Percentiles rank a stretch among this genome's conserved stretches.
phyloP scores from a whole-genome alignment of 2,329 filamentous ascomycete species.

The Penicillium sp. region DNA sequence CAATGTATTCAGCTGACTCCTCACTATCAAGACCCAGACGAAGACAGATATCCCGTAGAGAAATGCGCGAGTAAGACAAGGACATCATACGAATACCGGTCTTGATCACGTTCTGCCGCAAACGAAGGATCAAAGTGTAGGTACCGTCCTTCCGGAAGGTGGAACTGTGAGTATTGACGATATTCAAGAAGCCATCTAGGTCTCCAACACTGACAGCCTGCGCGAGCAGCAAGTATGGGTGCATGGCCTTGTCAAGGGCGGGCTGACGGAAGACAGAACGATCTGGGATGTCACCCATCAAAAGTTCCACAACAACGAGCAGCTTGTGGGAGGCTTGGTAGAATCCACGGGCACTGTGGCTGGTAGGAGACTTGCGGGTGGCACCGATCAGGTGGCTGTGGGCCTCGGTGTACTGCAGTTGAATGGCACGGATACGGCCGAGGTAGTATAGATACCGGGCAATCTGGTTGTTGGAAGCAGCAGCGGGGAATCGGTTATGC shows the following conservation, averaged over 20 bases:
- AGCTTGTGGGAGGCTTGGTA: constrained; percentile 96
- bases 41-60: constrained; percentile 94
- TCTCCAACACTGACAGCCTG: constrained; percentile 97
- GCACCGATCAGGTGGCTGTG: constrained; percentile 92
- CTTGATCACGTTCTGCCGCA: constrained; percentile 98
- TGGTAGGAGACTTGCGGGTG: constrained; percentile 91
- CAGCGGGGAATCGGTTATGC: constrained; percentile 91
- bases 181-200: constrained; percentile 86
- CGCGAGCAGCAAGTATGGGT: constrained; percentile 91
- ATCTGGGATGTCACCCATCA: constrained; percentile 99
- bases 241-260: constrained; percentile 79
- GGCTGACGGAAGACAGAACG: constrained; percentile 90
- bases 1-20: constrained; percentile 98
- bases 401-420: constrained; percentile 94
- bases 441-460: constrained; percentile 97
- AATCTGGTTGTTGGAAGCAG: constrained; percentile 96
- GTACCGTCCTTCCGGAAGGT: constrained; percentile 92
- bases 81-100: constrained; percentile 99
- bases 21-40: constrained; percentile 90
- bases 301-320: constrained; percentile 89
- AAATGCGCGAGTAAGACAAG: constrained; percentile 95
- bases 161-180: constrained; percentile 76
- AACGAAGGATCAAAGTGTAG: constrained; percentile 89
- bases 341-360: constrained; percentile 85
- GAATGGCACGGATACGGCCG: constrained; percentile 92